These are phyloP conservation scores for Arthroderma uncinatum DNA, from an alignment of 2,329 filamentous ascomycete species.

Conservation along the genomic window DNA sequence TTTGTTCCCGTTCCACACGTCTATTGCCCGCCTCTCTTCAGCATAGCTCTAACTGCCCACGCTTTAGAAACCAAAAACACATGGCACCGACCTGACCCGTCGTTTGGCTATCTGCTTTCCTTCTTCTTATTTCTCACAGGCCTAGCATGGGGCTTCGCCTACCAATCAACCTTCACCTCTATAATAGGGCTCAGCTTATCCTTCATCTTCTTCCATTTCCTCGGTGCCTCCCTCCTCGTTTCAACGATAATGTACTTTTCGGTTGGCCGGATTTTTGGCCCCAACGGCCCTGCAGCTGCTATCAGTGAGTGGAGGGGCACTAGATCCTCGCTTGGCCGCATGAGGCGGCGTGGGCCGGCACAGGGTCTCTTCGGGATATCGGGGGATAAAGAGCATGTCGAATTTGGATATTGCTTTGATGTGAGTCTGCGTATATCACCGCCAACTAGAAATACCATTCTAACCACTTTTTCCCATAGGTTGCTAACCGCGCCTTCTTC, in stretches of 20 bases:
- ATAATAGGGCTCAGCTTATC: constrained; percentile 39
- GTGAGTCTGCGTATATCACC: constrained; percentile 26
- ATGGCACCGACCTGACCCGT: constrained; percentile 58
- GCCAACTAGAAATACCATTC: background rate
- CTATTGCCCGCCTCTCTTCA: background rate
- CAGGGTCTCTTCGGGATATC: constrained; percentile 50
- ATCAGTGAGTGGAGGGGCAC: constrained; percentile 22
- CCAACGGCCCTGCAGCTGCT: constrained; percentile 35
- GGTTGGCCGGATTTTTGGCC: constrained; percentile 51
- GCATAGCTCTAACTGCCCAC: constrained; percentile 26
- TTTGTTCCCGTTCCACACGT: constrained; percentile 9
- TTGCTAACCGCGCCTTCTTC: constrained; percentile 56
- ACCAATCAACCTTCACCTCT: constrained; percentile 37
- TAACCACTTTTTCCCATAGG: constrained; percentile 26
- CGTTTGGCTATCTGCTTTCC: constrained; percentile 58
- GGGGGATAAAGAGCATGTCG: constrained; percentile 47
- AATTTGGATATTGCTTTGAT: constrained; percentile 63
- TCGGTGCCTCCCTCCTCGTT: constrained; percentile 48
- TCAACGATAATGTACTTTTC: constrained; percentile 54
- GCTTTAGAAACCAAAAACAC: constrained; percentile 55
- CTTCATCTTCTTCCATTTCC: constrained; percentile 49
- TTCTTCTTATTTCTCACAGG: constrained; percentile 51
- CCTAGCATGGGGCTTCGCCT: constrained; percentile 49
- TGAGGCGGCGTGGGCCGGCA: constrained; percentile 28
- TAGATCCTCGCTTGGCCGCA: constrained; percentile 14